Evolutionary conservation across 495 filamentous ascomycete species (phyloP), one percentile per base, ranked within the genome.

Genomic region (Xylaria grammica): DNA sequence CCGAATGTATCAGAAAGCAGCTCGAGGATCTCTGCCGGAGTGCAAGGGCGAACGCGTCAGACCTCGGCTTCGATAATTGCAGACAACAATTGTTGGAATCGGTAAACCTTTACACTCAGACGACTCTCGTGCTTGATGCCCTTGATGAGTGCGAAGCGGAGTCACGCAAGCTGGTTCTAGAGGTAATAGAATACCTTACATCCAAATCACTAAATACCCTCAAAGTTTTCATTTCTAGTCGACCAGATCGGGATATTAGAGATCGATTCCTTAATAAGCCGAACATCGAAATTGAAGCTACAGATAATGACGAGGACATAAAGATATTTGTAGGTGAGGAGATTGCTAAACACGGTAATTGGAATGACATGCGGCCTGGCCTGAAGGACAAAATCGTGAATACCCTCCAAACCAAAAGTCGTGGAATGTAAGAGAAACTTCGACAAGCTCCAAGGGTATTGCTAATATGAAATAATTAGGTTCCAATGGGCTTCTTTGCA

Each of bases 171-270:
- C 24, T 19, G 27, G 32, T 58, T 24, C 24, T 58, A 2, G 38
- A 58, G 17, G 19, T 10, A 20, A 30, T 58, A 29, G 38, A 58
- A 29, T 30, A 45, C 15, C 55, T 58, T 22, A 19, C 45, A 45
- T 15, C 42, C 19, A 13, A 48, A 64, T 50, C 55, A 46, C 9
- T 27, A 29, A 74, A 66, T 3, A 63, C 66, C 1, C 66, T 81
- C 8, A 82, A 77, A 54, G 60, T 84, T n/a, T 79, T 83, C 61
- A 76, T 83, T 57, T 82, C 80, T 11, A 80, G 78, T 48, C 72
- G 79, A 11, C 76, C 74, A 15, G 80, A 82, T 36, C 42, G 46
- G 20, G 74, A 79, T 40, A 77, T 81, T 42, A 40, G 56, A 29
- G 44, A 56, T 13, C 49, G 46, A 11, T 65, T 83, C 26, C 51